A percentile compares a stretch with the other conserved stretches of the same genome.
These are phyloP conservation scores for Chlorella variabilis DNA, from an alignment of 163 green algal genomes.

Conservation along the genomic window DNA sequence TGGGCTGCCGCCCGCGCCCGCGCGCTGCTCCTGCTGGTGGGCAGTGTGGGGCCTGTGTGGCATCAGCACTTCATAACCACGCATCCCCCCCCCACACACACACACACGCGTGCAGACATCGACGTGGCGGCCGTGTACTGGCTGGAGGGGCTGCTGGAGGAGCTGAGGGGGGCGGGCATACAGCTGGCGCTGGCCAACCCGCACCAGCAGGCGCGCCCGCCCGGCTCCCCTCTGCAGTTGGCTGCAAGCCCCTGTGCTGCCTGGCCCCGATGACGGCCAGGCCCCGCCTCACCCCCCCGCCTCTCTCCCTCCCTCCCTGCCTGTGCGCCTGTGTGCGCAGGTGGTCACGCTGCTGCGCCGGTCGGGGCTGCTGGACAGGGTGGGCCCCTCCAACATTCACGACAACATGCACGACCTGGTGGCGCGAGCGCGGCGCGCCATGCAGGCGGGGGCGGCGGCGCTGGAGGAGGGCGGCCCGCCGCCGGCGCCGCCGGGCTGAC, in stretches of 20 bases:
- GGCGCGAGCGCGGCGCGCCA: not conserved
- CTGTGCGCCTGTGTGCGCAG: not conserved
- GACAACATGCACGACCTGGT: constrained; percentile 20
- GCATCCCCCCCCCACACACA: too few species aligned
- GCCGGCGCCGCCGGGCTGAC: too few species aligned
- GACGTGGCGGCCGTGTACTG: constrained; percentile 65
- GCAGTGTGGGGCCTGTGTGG: too few species aligned
- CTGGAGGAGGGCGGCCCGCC: too few species aligned
- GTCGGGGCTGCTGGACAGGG: constrained; percentile 8
- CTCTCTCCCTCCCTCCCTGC: not conserved
- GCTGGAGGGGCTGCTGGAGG: constrained; percentile 48
- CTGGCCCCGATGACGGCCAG: too few species aligned
- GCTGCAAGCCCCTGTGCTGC: too few species aligned
- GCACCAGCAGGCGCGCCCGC: constrained; percentile 46
- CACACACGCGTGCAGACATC: constrained; percentile 50
- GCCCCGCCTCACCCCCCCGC: too few species aligned
- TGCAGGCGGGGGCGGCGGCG: too few species aligned
- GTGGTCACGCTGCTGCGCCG: constrained; percentile 30
- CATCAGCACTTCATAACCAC: too few species aligned
- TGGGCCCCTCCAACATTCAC: not conserved
- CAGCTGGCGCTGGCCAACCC: constrained; percentile 79
- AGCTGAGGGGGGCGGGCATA: constrained; percentile 50
- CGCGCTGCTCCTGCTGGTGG: too few species aligned
- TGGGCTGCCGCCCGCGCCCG: too few species aligned
- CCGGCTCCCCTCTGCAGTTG: not conserved